Evolutionary conservation across 2,329 filamentous ascomycete genomes (phyloP).

Genomic region (Cryphonectria naterciae): DNA sequence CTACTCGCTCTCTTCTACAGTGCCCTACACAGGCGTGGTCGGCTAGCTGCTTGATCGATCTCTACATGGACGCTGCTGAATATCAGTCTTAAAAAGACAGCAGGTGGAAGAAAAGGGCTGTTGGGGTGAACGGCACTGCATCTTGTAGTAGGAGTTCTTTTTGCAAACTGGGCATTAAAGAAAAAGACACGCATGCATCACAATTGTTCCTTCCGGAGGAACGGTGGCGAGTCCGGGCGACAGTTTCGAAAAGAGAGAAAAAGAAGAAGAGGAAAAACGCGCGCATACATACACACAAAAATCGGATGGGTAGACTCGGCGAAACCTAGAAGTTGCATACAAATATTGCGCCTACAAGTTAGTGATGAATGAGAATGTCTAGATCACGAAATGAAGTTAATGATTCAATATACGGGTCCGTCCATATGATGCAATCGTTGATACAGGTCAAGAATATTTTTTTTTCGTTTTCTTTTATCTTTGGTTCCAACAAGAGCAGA

Average conservation of each 20-base stretch:
- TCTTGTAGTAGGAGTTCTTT: neutral
- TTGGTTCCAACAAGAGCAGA: neutral
- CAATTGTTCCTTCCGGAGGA: neutral
- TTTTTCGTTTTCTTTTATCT: neutral
- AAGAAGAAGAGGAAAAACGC: no score
- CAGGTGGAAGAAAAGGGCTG: neutral
- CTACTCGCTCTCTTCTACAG: slow-evolving; percentile 45
- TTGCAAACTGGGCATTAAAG: neutral
- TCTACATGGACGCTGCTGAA: slow-evolving; percentile 87
- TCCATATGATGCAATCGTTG: neutral
- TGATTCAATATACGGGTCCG: neutral
- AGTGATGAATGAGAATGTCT: slow-evolving; percentile 4
- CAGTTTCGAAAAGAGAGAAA: neutral
- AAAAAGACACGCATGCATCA: neutral
- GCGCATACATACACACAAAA: neutral
- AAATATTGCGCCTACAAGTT: neutral
- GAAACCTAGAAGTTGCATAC: neutral
- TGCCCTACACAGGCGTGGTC: slow-evolving; percentile 97
- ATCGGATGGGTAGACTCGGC: neutral
- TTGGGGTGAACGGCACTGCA: neutral
- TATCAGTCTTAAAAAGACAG: slow-evolving; percentile 43
- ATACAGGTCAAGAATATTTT: neutral
- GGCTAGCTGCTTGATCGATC: slow-evolving; percentile 87
- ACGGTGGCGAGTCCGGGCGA: neutral
- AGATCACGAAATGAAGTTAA: neutral